phyloP scores from a whole-genome alignment of 192 early-diverging fungal genomes.

The Geosiphon pyriformis region DNA sequence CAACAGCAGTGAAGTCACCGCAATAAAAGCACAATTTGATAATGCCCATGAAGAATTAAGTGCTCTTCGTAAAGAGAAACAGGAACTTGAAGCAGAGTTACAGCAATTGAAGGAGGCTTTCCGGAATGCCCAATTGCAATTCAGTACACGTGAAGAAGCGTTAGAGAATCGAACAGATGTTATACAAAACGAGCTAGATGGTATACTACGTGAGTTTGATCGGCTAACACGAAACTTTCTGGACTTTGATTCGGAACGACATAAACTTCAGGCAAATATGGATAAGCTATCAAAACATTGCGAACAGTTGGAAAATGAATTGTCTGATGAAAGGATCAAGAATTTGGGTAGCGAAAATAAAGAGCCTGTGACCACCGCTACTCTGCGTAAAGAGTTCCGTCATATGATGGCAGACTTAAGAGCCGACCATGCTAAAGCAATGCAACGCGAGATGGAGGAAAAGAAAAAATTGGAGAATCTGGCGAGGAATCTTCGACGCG shows the following conservation, averaged over 20 bases:
- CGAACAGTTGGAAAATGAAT: constrained; percentile 29
- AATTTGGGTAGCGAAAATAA: constrained; percentile 24
- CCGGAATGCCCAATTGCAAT: constrained; percentile 18
- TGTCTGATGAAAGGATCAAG: constrained; percentile 35
- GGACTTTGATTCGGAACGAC: constrained; percentile 35
- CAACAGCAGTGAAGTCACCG: background rate
- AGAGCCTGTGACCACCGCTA: constrained; percentile 33
- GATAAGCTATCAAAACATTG: constrained; percentile 28
- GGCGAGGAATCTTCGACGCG: constrained; percentile 41
- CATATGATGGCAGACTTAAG: constrained; percentile 44
- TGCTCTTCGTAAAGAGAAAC: constrained; percentile 25
- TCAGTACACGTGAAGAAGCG: constrained; percentile 26
- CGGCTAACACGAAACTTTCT: constrained; percentile 35
- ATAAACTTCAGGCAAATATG: constrained; percentile 30
- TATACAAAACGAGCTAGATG: constrained; percentile 35
- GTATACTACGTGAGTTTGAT: constrained; percentile 40
- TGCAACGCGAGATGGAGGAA: constrained; percentile 46
- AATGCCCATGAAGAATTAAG: constrained; percentile 26
- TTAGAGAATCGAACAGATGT: constrained; percentile 27
- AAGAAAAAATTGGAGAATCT: constrained; percentile 38
- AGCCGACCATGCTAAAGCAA: constrained; percentile 42
- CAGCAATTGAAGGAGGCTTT: constrained; percentile 10
- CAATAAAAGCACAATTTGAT: constrained; percentile 6
- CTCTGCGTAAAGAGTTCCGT: constrained; percentile 51
- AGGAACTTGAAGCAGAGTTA: constrained; percentile 17